Conservation (phyloP, 495 filamentous ascomycete genomes). For the Aspergillus nidulans region DNA sequence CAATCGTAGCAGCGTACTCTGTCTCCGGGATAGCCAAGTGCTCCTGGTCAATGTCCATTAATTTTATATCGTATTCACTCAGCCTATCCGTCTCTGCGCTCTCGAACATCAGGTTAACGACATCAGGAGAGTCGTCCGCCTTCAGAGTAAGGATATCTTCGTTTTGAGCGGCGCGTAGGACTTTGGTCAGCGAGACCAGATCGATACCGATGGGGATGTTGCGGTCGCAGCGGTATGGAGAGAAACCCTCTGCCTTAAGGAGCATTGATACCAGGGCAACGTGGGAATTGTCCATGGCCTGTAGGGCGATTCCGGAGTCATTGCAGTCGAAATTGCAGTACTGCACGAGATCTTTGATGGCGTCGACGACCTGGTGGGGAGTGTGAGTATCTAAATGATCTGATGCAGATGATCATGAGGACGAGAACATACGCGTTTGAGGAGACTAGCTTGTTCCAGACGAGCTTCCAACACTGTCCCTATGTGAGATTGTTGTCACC, state of each 20-base stretch:
- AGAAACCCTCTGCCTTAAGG: conserved; percentile 92
- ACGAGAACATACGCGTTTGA: conserved; percentile 76
- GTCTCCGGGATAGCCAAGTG: conserved; percentile 98
- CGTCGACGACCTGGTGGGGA: conserved; percentile 77
- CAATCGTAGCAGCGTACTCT: conserved; percentile 88
- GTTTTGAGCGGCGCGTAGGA: conserved; percentile 88
- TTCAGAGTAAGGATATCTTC: conserved; percentile 95
- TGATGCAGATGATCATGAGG: background rate
- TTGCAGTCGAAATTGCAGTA: conserved; percentile 99
- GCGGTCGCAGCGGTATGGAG: conserved; percentile 96
- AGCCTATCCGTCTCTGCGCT: conserved; percentile 82
- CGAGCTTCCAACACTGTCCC: conserved; percentile 88
- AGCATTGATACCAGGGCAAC: conserved; percentile 98
- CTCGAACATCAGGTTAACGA: conserved; percentile 94
- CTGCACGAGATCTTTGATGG: conserved; percentile 98
- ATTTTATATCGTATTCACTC: conserved; percentile 98
- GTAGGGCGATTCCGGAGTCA: conserved; percentile 95
- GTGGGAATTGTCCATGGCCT: conserved; percentile 99
- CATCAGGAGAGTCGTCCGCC: conserved; percentile 94
- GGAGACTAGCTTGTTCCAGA: conserved; percentile 85
- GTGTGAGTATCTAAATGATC: background rate
- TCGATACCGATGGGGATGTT: conserved; percentile 99
- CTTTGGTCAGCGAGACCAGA: conserved; percentile 92
- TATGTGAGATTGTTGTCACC: conserved; percentile 10
- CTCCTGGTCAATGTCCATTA: conserved; percentile 99